Conservation (phyloP, 225 moss, liverwort and hornwort genomes). For the Physcomitrium patens region DNA sequence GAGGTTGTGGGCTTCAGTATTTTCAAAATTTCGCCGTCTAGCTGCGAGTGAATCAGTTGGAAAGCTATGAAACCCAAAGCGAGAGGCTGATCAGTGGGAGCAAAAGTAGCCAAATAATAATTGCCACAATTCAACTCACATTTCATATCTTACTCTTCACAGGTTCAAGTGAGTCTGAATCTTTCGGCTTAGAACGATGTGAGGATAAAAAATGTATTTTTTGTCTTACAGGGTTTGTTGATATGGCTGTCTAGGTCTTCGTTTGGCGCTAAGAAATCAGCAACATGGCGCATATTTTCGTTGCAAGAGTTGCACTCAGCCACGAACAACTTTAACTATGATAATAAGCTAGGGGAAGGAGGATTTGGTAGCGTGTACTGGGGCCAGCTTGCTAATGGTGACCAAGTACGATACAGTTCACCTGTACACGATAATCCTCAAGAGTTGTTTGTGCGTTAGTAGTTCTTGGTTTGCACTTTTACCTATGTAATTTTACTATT, state of each 20-base stretch:
- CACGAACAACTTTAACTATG: slow-evolving; percentile 97
- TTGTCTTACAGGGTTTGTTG: neutral
- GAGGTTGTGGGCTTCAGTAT: too few relatives aligned
- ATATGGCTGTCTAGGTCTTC: slow-evolving; percentile 45
- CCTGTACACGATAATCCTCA: neutral
- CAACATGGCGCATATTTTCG: slow-evolving; percentile 93
- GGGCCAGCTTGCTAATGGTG: slow-evolving; percentile 91
- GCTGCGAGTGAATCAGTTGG: neutral
- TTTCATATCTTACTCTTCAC: neutral
- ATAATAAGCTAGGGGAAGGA: slow-evolving; percentile 96
- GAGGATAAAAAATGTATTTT: neutral
- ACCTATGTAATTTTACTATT: too few relatives aligned
- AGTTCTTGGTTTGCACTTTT: too few relatives aligned
- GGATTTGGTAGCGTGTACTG: slow-evolving; percentile 97
- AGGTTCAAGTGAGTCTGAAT: neutral
- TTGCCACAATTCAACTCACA: slow-evolving; percentile 1
- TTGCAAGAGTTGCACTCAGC: slow-evolving; percentile 89
- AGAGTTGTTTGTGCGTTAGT: too few relatives aligned
- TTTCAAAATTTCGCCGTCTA: neutral
- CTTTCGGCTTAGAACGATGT: neutral
- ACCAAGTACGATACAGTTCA: slow-evolving; percentile 59
- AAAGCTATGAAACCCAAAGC: neutral
- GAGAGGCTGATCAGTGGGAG: slow-evolving; percentile 6
- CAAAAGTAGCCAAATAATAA: neutral
- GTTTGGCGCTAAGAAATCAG: slow-evolving; percentile 55